Evolutionary conservation across 208 protist species (phyloP), one percentile per base, ranked within the genome.

Genomic region (Porcisia deanei): DNA sequence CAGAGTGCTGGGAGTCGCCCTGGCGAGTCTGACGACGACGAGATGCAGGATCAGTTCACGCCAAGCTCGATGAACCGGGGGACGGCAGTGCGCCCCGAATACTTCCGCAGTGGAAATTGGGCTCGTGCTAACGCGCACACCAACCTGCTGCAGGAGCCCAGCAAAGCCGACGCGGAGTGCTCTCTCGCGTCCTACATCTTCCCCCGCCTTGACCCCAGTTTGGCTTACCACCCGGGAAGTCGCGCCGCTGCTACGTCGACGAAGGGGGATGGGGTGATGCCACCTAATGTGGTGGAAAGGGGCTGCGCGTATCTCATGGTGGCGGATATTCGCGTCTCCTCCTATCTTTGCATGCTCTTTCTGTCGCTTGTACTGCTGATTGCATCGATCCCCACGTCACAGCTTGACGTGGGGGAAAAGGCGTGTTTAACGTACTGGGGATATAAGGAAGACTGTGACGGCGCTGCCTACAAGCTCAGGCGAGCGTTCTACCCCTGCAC

Each of bases 351-450:
- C 25, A 12, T 80, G 16, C 77, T 89, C 2, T 69, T 88, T 53
- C 30, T 90, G 5, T 77, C 76, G 25, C 54, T 87, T 30, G 57
- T 89, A 9, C 75, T 94, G 52, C 78, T 79, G 18, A 53, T 90
- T 53, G 77, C 90, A 12, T 83, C 84, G 7, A 81, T 90, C 52
- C 84, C 84, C 18, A 85, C 83, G 30, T 88, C 90, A 8, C 86
- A 92, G 76, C 25, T 94, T 22, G 86, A 91, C 60, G 10, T 83
- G 7, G 39, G 65, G 12, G 55, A 69, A 65, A 75, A 74, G 37
- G 61, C 45, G 12, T 96, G 91, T 77, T 89, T 89, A 73, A 94
- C 91, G 8, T 94, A 88, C 77, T 96, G 89, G 85, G 91, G 91
- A 16, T 94, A 84, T 78, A 96, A 96, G 71, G 18, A 59, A 3